Percentiles rank a stretch among this genome's conserved stretches.
phyloP scores from a whole-genome alignment of 345 rosid genomes.

The Dovyalis caffra region DNA sequence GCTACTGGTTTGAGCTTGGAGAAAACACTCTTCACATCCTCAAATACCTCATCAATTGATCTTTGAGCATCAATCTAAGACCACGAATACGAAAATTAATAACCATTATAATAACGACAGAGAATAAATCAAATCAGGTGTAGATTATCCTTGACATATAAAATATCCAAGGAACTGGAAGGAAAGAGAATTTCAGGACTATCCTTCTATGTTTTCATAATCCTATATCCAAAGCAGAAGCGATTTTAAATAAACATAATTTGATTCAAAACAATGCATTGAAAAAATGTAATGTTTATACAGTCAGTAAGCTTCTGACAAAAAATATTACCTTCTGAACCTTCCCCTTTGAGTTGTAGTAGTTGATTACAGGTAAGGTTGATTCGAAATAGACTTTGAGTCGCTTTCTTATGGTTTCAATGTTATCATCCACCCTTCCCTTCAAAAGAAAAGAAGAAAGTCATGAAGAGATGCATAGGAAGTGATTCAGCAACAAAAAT shows the following conservation, averaged over 20 bases:
- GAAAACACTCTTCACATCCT: slow-evolving; percentile 46
- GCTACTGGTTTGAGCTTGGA: slow-evolving; percentile 15
- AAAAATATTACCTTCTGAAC: slow-evolving; percentile 45
- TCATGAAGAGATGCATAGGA: not conserved
- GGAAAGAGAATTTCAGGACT: not conserved
- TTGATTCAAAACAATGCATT: not conserved
- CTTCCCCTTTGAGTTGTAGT: slow-evolving; percentile 56
- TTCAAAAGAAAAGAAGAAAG: slow-evolving; percentile 13
- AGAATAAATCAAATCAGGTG: too few species aligned
- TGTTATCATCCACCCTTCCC: slow-evolving; percentile 80
- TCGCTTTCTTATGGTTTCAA: slow-evolving; percentile 64
- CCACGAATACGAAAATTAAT: slow-evolving; percentile 8
- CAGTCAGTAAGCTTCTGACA: not conserved
- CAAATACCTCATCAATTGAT: slow-evolving; percentile 58
- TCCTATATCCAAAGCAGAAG: too few species aligned
- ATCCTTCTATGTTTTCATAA: not conserved
- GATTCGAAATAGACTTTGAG: slow-evolving; percentile 63
- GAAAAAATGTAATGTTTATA: not conserved
- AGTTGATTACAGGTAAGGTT: slow-evolving; percentile 53
- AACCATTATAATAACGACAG: not conserved
- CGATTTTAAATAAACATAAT: not conserved
- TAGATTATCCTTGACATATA: not conserved
- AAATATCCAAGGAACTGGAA: not conserved
- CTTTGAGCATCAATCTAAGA: slow-evolving; percentile 64
- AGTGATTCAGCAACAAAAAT: not conserved